These are phyloP conservation scores for Chenopodium album DNA, from an alignment of 148 eudicot species.

Conservation along the genomic window DNA sequence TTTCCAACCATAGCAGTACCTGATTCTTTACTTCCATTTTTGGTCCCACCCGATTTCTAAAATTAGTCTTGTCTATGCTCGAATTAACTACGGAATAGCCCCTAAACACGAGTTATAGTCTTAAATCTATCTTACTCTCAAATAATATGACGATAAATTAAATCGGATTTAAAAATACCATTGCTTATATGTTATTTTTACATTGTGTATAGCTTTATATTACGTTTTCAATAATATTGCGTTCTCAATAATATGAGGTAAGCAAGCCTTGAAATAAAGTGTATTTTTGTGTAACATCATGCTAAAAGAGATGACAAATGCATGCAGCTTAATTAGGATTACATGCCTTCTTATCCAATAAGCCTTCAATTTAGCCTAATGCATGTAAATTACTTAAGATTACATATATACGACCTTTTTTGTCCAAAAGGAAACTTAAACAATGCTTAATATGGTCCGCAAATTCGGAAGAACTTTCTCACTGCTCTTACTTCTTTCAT, in stretches of 20 bases:
- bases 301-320: not conserved
- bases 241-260: too few species aligned
- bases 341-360: too few species aligned
- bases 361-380: not conserved
- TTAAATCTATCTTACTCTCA: too few species aligned
- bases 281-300: not conserved
- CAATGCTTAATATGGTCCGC: not conserved
- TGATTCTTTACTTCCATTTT: conserved; percentile 8
- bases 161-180: too few species aligned
- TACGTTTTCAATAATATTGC: too few species aligned
- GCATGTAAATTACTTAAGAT: not conserved
- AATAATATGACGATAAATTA: too few species aligned
- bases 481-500: too few species aligned
- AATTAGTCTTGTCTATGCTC: not conserved
- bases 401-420: not conserved
- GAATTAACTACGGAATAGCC: too few species aligned
- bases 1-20: conserved; percentile 39
- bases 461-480: not conserved
- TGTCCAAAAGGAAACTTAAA: not conserved
- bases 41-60: conserved; percentile 24
- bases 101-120: too few species aligned
- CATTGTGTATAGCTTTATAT: too few species aligned
- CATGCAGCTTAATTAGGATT: not conserved
- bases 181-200: too few species aligned
- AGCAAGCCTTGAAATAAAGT: too few species aligned